A percentile compares a stretch with the other conserved stretches of the same genome.
These are phyloP conservation scores for Chrysopogon serrulatus DNA, from an alignment of 176 grass and related monocot genomes.

Conservation along the genomic window DNA sequence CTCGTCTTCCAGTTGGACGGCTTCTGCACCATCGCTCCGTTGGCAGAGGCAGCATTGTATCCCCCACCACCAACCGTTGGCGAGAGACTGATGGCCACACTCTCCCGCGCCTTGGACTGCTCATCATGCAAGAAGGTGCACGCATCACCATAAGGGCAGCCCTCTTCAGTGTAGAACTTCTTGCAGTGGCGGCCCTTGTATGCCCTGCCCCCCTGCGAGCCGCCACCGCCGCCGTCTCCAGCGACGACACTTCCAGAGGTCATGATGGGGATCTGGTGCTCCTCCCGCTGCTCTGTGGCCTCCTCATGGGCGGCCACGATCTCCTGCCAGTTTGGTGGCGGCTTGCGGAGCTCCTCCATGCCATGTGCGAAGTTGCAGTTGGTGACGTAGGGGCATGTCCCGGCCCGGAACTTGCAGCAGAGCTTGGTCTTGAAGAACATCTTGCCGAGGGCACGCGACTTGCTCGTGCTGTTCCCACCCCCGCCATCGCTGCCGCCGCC, in stretches of 20 bases:
- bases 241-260: constrained; percentile 39
- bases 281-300: constrained; percentile 52
- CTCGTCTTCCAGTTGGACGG: constrained; percentile 99
- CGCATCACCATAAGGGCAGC: constrained; percentile 80
- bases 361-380: constrained; percentile 98
- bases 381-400: constrained; percentile 91
- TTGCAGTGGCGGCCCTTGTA: constrained; percentile 96
- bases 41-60: constrained; percentile 27
- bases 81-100: constrained; percentile 82
- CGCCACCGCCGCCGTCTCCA: constrained; percentile 22
- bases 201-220: constrained; percentile 35
- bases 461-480: constrained; percentile 36
- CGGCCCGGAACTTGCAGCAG: constrained; percentile 88
- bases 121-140: constrained; percentile 98
- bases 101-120: constrained; percentile 91
- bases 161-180: constrained; percentile 99
- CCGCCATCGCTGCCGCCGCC: background rate
- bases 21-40: constrained; percentile 35
- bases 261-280: constrained; percentile 85
- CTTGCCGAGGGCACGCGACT: constrained; percentile 84
- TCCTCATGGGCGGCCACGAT: constrained; percentile 82
- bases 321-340: constrained; percentile 97
- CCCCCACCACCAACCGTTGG: constrained; percentile 55
- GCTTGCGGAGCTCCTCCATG: constrained; percentile 98
- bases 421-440: constrained; percentile 99